phyloP scores from a whole-genome alignment of 1,139 yeast genomes.

The Sugiyamaella xylanicola region DNA sequence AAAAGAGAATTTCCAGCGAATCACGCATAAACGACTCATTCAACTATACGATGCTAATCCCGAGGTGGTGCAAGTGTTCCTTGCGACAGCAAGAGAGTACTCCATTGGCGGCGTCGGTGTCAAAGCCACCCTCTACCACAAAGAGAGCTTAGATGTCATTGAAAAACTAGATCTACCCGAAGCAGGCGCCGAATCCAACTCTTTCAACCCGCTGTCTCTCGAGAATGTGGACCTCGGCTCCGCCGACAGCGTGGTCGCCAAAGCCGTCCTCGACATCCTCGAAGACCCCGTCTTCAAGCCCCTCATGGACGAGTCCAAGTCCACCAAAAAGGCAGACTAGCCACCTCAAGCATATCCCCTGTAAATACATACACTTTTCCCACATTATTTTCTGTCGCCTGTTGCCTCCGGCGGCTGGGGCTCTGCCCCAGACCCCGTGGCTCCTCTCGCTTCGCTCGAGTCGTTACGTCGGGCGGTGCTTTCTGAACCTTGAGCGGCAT shows the following conservation, averaged over 20 bases:
- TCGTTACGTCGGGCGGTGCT: too few relatives aligned
- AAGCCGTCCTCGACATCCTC: conserved; percentile 72
- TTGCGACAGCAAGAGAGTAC: conserved; percentile 77
- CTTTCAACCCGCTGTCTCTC: conserved; percentile 21
- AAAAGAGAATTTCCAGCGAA: conserved; percentile 91
- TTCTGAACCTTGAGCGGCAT: too few relatives aligned
- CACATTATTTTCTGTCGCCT: neutral
- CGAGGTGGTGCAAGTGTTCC: conserved; percentile 80
- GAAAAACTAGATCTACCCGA: conserved; percentile 38
- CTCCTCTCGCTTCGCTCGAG: conserved; percentile 9
- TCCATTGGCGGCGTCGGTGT: conserved; percentile 81
- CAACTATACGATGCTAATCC: conserved; percentile 83
- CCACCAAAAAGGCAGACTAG: neutral
- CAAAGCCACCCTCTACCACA: conserved; percentile 66
- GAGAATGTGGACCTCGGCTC: conserved; percentile 24
- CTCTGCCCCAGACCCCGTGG: conserved; percentile 13
- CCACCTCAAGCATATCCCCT: neutral
- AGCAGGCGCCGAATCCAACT: conserved; percentile 18
- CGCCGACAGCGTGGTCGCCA: conserved; percentile 62
- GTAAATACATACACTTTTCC: conserved; percentile 3
- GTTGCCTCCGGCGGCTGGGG: conserved; percentile 15
- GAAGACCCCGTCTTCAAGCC: conserved; percentile 59
- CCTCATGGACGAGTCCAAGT: conserved; percentile 28
- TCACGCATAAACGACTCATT: conserved; percentile 73
- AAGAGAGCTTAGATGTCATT: conserved; percentile 56